Base-by-base conservation (phyloP, 805 yeast genomes). In the Barnettozyma populi region DNA sequence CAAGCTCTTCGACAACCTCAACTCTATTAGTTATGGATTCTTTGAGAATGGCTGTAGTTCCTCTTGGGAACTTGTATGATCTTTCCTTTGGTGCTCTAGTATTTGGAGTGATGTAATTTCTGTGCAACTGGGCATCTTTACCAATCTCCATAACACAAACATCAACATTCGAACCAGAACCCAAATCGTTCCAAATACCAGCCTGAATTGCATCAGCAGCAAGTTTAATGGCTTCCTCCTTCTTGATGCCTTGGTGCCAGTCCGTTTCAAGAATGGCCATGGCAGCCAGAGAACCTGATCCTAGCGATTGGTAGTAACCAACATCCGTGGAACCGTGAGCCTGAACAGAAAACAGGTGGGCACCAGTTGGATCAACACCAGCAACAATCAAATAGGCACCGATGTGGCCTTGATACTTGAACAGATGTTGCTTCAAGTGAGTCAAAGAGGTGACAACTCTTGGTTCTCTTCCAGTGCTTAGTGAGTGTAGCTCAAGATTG, bases 361-460 rank as follows among this genome's bases (percentile, higher is more conserved):
- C 86, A 14, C 99, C 99, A 1, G 97, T 87, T 36, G 98, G 95
- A 64, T 94, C 99, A 25, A 81, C 86, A 50, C 99, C 99, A 0
- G 97, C 99, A n/a, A 94, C 95, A 71, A 94, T 95, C 64, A 94
- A 72, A 67, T 94, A 92, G 1, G 99, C 99, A 52, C 99, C 99
- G 57, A 94, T 75, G 62, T 94, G 95, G 50, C 99, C 99, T 66
- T 94, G 99, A 68, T 94, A 92, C 68, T 88, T 88, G 79, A 90
- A 94, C 53, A 94, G 75, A 67, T 94, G 98, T 66, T 94, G 98
- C 66, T 94, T 94, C 64, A 94, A 73, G 80, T 89, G 78, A 39
- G 96, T 94, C 65, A 94, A 74, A 14, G 97, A 92, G 5, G 97
- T 85, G 36, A 90, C 90, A 39, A 94, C 98, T 57, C 99, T 76